Evolutionary conservation across 768 basidiomycete genomes (phyloP), one percentile per base, ranked within the genome.

Genomic region (Lentinus brumalis): DNA sequence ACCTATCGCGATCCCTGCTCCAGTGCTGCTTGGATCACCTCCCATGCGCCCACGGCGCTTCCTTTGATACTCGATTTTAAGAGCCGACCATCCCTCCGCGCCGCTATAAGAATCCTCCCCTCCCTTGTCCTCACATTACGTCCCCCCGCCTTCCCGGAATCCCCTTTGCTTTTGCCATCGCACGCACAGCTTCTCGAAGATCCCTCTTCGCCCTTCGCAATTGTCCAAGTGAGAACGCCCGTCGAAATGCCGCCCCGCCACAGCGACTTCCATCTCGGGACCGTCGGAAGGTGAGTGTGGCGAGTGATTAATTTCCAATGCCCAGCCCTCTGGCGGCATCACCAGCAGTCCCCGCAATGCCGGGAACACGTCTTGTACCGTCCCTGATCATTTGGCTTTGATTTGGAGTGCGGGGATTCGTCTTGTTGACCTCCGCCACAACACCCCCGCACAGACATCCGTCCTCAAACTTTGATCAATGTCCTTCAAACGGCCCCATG

Each of bases 201-300:
- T 39, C 21, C 32, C 32, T 31, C 49, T 46, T 3, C 26, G 12
- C n/a, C 50, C 29, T 14, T 7, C 26, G 45, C 41, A 42, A 45
- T 46, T 16, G n/a, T 31, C 5, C 16, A 5, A 21, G 46, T 12
- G 11, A 49, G 46, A 30, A 29, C 46, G 46, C 38, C 30, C 44
- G 39, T 40, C 18, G 40, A 16, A 12, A 61, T 61, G 60, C 15
- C 60, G n/a, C 41, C 56, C 3, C 61, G 56, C 53, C 51, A 51
- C 39, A 30, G 14, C 12, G 16, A 42, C 56, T 16, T 45, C 51
- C 51, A 42, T 16, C 26, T 16, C 38, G 50, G 50, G 11, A 45
- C 21, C 47, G 35, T 54, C 41, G 57, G 53, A 8, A 49, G 57
- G 62, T 63, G 38, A 63, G 57, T 63, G 62, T 63, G 57, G 57